These are phyloP conservation scores for Theileria luwenshuni DNA, from an alignment of 169 alveolate genomes.

Conservation along the genomic window DNA sequence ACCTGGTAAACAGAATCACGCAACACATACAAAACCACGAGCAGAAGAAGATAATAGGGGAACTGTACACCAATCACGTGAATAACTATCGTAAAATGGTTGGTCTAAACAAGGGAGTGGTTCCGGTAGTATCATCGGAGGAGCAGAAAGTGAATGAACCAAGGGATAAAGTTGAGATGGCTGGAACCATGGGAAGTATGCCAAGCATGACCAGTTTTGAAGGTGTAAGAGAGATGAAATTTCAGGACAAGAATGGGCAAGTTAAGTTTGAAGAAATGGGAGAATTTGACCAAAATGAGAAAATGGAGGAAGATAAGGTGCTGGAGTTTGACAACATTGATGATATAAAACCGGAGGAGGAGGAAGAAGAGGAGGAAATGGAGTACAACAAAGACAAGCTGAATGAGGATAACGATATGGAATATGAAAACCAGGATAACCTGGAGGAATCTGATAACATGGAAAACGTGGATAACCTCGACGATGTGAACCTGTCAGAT, in stretches of 20 bases:
- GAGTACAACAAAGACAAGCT: too few species aligned
- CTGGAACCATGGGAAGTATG: not conserved
- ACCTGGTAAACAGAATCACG: constrained; percentile 53
- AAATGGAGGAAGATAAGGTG: not conserved
- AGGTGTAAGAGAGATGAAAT: not conserved
- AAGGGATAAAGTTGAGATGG: not conserved
- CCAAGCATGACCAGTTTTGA: not conserved
- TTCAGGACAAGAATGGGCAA: not conserved
- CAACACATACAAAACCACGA: constrained; percentile 41
- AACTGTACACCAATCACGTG: not conserved
- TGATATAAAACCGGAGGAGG: not conserved
- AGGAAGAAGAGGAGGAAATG: not conserved
- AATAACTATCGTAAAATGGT: not conserved
- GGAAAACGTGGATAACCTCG: too few species aligned
- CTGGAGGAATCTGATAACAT: too few species aligned
- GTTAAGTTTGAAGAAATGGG: not conserved
- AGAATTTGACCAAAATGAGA: not conserved
- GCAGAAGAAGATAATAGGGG: not conserved
- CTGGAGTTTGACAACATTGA: not conserved
- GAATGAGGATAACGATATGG: too few species aligned
- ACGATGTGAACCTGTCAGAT: too few species aligned
- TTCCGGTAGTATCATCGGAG: not conserved
- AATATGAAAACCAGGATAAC: too few species aligned
- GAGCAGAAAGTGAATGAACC: not conserved
- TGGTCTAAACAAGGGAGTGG: not conserved